A percentile compares a stretch with the other conserved stretches of the same genome.
Conservation (phyloP, 176 grass and related monocot genomes). For the Elymus sibiricus region DNA sequence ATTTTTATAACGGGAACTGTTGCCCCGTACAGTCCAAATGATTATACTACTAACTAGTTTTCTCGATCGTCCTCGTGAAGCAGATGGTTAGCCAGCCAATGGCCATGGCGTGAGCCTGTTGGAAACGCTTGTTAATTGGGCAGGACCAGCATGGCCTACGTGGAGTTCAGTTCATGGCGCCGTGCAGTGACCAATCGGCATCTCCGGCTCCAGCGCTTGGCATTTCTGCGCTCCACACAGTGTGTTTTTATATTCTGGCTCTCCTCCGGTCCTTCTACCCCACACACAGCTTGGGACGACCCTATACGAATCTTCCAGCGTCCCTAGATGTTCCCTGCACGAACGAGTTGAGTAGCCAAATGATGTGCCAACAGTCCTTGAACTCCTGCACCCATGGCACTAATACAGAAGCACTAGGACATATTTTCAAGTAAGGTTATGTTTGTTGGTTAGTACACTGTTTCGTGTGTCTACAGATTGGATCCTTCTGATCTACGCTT, state of each 20-base stretch:
- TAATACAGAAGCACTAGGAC: not conserved
- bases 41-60: not conserved
- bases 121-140: not conserved
- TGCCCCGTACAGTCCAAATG: not conserved
- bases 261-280: not conserved
- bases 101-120: not conserved
- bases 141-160: conserved; percentile 26
- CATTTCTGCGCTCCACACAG: conserved; percentile 11
- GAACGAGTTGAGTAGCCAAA: not conserved
- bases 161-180: conserved; percentile 7
- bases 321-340: conserved; percentile 45
- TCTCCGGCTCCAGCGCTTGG: conserved; percentile 19
- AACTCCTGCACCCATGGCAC: not conserved
- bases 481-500: too few species aligned
- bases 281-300: conserved; percentile 27
- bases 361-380: conserved; percentile 24
- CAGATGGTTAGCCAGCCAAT: not conserved
- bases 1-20: conserved; percentile 41
- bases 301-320: conserved; percentile 32
- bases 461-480: too few species aligned
- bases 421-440: not conserved
- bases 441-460: not conserved
- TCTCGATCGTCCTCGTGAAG: not conserved
- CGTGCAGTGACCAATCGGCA: conserved; percentile 4
- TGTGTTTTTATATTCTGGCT: too few species aligned